Percentiles rank a stretch among this genome's conserved stretches.
Evolutionary conservation across 2,329 filamentous ascomycete species (phyloP).

Genomic region (Sarocladium kiliense): DNA sequence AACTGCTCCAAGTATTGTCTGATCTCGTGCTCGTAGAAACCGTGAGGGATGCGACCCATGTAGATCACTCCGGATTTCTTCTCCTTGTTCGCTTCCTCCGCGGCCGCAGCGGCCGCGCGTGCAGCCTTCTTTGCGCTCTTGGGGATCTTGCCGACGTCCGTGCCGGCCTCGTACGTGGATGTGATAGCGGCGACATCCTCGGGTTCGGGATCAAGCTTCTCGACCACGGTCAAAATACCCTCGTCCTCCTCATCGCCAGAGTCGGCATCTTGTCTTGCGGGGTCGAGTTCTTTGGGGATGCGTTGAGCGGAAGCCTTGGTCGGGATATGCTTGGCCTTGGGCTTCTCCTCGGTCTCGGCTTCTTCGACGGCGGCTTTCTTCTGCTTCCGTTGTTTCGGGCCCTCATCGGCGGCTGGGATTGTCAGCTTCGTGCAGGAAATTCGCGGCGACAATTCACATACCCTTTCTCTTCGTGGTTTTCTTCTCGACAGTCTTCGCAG

Average conservation of each 20-base stretch:
- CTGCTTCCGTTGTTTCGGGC: slow-evolving; percentile 17
- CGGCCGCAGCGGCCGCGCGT: slow-evolving; percentile 17
- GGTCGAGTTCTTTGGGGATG: slow-evolving; percentile 18
- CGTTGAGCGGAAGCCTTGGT: slow-evolving; percentile 10
- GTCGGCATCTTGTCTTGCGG: slow-evolving; percentile 16
- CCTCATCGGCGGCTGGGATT: slow-evolving; percentile 24
- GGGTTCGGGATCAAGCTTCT: slow-evolving; percentile 39
- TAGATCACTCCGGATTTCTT: slow-evolving; percentile 71
- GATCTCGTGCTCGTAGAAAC: slow-evolving; percentile 98
- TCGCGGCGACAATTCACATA: neutral
- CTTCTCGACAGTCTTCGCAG: slow-evolving; percentile 28
- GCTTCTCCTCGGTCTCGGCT: slow-evolving; percentile 23
- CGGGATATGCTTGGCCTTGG: slow-evolving; percentile 18
- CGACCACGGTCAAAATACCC: slow-evolving; percentile 37
- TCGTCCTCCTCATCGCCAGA: slow-evolving; percentile 28
- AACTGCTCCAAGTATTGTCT: slow-evolving; percentile 91
- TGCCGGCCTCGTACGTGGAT: slow-evolving; percentile 38
- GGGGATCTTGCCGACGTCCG: slow-evolving; percentile 47
- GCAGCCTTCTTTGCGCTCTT: slow-evolving; percentile 41
- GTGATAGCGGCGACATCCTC: slow-evolving; percentile 28
- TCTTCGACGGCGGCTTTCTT: slow-evolving; percentile 28
- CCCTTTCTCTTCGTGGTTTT: slow-evolving; percentile 30
- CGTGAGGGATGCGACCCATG: slow-evolving; percentile 81
- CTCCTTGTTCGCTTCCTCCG: slow-evolving; percentile 12
- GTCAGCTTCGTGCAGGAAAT: neutral